phyloP scores from a whole-genome alignment of 345 rosid genomes.

The Pelargonium nanum region DNA sequence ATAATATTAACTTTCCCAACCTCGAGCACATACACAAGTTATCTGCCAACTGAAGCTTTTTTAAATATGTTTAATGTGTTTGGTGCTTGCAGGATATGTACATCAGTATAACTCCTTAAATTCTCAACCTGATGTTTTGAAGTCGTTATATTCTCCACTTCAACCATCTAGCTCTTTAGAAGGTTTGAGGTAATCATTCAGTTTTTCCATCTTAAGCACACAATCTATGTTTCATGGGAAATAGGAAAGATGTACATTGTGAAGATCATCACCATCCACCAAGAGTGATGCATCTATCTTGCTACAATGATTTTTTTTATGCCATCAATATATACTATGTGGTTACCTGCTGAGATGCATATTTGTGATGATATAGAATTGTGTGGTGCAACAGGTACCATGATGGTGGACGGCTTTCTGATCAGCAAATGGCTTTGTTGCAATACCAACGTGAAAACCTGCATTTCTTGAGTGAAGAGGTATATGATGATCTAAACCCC shows the following conservation, averaged over 20 bases:
- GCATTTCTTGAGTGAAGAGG: conserved; percentile 94
- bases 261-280: too few relatives aligned
- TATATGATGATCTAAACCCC: conserved; percentile 9
- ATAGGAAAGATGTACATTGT: neutral
- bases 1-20: neutral
- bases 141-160: conserved; percentile 89
- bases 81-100: conserved; percentile 56
- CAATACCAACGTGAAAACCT: conserved; percentile 98
- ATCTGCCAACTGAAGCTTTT: neutral
- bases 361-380: neutral
- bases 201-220: neutral
- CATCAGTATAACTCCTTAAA: conserved; percentile 72
- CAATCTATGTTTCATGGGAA: neutral
- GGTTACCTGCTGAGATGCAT: neutral
- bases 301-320: neutral
- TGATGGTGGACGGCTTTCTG: conserved; percentile 76
- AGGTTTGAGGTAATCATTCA: conserved; percentile 53
- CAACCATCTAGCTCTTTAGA: conserved; percentile 90
- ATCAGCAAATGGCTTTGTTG: conserved; percentile 91
- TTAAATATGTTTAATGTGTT: conserved; percentile 6
- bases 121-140: conserved; percentile 89
- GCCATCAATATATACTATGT: neutral
- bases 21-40: neutral
- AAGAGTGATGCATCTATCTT: too few relatives aligned
- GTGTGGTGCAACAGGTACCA: conserved; percentile 42